Conservation (phyloP, 345 rosid genomes). For the Syzygium aqueum region DNA sequence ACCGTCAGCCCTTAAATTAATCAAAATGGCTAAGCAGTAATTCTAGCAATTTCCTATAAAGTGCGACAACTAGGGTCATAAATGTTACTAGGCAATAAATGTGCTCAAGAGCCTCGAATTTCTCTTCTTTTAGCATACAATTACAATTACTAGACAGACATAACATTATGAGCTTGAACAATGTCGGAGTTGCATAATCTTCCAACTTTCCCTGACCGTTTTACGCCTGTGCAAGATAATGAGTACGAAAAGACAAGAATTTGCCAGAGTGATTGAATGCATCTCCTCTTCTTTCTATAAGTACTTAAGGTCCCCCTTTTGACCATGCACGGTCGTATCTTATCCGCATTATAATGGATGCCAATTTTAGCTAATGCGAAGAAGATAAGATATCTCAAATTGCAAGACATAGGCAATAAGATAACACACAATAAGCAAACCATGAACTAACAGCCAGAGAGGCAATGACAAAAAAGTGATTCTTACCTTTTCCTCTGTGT, state of each 20-base stretch:
- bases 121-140: neutral
- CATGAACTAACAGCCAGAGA: neutral
- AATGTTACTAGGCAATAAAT: neutral
- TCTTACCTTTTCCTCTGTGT: conserved; percentile 73
- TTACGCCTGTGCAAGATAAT: neutral
- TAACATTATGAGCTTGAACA: neutral
- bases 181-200: neutral
- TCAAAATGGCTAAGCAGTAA: neutral
- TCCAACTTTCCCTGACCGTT: neutral
- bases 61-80: neutral
- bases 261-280: neutral
- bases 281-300: neutral
- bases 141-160: neutral
- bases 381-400: neutral
- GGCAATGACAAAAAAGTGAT: neutral
- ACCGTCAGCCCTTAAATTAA: neutral
- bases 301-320: neutral
- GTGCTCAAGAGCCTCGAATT: neutral
- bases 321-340: neutral
- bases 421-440: neutral
- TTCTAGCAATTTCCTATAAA: neutral
- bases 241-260: neutral
- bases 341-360: neutral
- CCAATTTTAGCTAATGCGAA: neutral
- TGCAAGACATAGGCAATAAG: neutral